phyloP scores from a whole-genome alignment of 2,329 filamentous ascomycete species.

The Diaporthe sp. region DNA sequence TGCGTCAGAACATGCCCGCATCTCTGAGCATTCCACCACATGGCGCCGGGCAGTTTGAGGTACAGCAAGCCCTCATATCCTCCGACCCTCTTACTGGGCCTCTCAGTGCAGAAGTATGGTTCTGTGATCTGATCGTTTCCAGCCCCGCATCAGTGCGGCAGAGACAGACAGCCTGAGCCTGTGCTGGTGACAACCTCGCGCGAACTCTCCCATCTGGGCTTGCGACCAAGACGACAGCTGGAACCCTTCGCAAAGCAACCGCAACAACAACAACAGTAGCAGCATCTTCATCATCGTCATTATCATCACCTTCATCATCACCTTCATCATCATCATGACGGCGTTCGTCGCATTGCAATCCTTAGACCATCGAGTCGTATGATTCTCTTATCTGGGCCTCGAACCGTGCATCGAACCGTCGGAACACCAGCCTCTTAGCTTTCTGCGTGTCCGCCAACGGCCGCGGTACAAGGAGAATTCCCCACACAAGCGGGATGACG shows the following conservation, averaged over 20 bases:
- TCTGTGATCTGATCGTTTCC: background rate
- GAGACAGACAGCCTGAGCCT: background rate
- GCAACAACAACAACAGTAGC: background rate
- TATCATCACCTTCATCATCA: background rate
- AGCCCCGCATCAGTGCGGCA: background rate
- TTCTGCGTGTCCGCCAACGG: constrained; percentile 23
- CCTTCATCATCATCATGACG: background rate
- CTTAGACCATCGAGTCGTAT: constrained; percentile 1
- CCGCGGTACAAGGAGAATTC: constrained; percentile 21
- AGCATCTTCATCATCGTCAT: background rate
- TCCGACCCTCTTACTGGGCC: background rate
- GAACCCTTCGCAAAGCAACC: background rate
- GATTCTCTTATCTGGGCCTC: constrained; percentile 11
- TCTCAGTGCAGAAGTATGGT: background rate
- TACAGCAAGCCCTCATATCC: background rate
- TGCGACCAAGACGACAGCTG: background rate
- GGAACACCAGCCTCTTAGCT: constrained; percentile 8
- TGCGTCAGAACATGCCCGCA: constrained; percentile 16
- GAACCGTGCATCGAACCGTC: constrained; percentile 2
- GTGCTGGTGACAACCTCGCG: background rate
- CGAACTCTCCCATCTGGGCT: background rate
- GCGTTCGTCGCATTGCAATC: constrained; percentile 6
- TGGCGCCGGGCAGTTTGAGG: constrained; percentile 7
- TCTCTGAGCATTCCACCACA: constrained; percentile 25
- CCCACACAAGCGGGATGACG: constrained; percentile 32